These are phyloP conservation scores for Hyaloscypha bicolor DNA, from an alignment of 495 filamentous ascomycete genomes.

Conservation along the genomic window DNA sequence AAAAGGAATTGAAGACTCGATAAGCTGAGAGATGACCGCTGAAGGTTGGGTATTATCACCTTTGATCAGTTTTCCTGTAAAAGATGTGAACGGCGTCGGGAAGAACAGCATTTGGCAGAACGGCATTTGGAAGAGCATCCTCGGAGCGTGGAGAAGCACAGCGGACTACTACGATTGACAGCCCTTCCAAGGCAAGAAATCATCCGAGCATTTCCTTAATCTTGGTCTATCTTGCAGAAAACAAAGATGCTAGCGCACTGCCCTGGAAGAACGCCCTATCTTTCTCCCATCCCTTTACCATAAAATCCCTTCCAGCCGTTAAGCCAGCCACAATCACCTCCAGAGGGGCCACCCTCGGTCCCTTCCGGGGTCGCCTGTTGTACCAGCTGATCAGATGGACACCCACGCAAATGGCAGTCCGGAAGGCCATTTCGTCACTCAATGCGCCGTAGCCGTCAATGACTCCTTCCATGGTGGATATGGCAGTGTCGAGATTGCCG, in stretches of 20 bases:
- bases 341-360: slow-evolving; percentile 7
- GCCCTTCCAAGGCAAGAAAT: too few relatives aligned
- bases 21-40: too few relatives aligned
- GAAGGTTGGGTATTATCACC: too few relatives aligned
- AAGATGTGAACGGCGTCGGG: too few relatives aligned
- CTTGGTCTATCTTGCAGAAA: slow-evolving; percentile 3
- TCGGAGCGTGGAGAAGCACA: too few relatives aligned
- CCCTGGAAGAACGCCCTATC: slow-evolving; percentile 23
- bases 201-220: not conserved
- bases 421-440: slow-evolving; percentile 49
- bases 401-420: slow-evolving; percentile 54
- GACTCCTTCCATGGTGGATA: slow-evolving; percentile 54
- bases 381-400: slow-evolving; percentile 50
- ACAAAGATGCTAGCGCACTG: slow-evolving; percentile 24
- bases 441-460: slow-evolving; percentile 48
- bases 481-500: slow-evolving; percentile 45
- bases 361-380: slow-evolving; percentile 11
- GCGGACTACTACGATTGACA: too few relatives aligned
- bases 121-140: too few relatives aligned
- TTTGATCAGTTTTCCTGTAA: too few relatives aligned
- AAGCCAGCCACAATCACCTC: slow-evolving; percentile 15
- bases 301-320: slow-evolving; percentile 20
- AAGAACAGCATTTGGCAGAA: too few relatives aligned
- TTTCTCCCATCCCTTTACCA: slow-evolving; percentile 24
- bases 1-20: too few relatives aligned